Evolutionary conservation across 495 filamentous ascomycete species (phyloP).

Genomic region (Venustampulla echinocandica): DNA sequence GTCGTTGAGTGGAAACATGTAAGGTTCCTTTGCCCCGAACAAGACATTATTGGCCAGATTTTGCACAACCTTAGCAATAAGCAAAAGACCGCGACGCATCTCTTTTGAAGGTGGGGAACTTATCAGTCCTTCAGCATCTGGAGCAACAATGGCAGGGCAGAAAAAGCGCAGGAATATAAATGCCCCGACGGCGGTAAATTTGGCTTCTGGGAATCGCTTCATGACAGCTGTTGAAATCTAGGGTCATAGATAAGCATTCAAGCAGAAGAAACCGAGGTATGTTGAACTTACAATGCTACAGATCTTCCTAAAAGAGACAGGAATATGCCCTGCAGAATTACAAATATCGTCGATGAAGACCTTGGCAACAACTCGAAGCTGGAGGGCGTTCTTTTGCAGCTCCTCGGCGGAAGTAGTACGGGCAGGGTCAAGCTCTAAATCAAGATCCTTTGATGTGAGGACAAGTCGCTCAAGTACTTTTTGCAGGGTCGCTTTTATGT

Average conservation of each 20-base stretch:
- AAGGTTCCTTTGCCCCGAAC: constrained; percentile 61
- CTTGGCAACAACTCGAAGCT: constrained; percentile 51
- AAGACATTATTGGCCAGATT: constrained; percentile 62
- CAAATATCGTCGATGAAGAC: constrained; percentile 61
- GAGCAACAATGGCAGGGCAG: constrained; percentile 59
- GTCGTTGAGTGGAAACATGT: constrained; percentile 58
- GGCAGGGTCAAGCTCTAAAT: constrained; percentile 55
- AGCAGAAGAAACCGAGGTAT: background rate
- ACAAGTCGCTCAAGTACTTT: constrained; percentile 53
- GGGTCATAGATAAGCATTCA: background rate
- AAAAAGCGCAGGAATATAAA: constrained; percentile 65
- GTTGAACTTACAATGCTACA: constrained; percentile 45
- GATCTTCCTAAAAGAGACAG: constrained; percentile 53
- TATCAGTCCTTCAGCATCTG: constrained; percentile 56
- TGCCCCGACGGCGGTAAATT: constrained; percentile 59
- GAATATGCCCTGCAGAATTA: constrained; percentile 48
- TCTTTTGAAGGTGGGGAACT: constrained; percentile 48
- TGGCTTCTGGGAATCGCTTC: constrained; percentile 54
- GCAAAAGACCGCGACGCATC: constrained; percentile 53
- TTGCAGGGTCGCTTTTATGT: constrained; percentile 54
- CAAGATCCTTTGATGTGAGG: constrained; percentile 49
- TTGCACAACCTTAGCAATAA: constrained; percentile 61
- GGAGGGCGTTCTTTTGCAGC: constrained; percentile 49
- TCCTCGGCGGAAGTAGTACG: constrained; percentile 48
- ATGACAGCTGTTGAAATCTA: constrained; percentile 50